A percentile compares a stretch with the other conserved stretches of the same genome.
phyloP scores from a whole-genome alignment of 352 stramenopile species.

The Phytophthora pini region DNA sequence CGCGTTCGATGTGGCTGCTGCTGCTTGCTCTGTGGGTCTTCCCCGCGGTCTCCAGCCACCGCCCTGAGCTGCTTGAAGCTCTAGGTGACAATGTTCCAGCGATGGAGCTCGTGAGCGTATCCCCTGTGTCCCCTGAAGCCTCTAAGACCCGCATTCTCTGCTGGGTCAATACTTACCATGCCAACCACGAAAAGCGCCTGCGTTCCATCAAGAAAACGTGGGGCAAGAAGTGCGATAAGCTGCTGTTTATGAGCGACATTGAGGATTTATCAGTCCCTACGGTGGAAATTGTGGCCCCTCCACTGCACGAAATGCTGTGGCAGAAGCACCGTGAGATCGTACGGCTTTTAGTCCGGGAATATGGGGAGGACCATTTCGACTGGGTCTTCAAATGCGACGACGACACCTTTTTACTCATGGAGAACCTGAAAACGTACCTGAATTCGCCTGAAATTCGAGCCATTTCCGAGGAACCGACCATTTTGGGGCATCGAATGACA shows the following conservation, averaged over 20 bases:
- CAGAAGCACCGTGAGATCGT: conserved; percentile 88
- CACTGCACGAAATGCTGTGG: conserved; percentile 81
- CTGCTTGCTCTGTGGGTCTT: conserved; percentile 11
- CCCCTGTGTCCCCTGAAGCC: conserved; percentile 50
- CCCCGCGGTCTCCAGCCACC: conserved; percentile 2
- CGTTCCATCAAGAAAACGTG: conserved; percentile 78
- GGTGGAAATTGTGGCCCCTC: conserved; percentile 66
- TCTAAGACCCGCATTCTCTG: conserved; percentile 71
- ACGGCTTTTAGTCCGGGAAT: conserved; percentile 72
- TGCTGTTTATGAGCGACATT: conserved; percentile 89
- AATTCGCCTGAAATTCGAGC: conserved; percentile 52
- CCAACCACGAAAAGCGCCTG: conserved; percentile 70
- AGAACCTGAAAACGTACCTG: conserved; percentile 84
- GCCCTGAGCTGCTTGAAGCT: conserved; percentile 33
- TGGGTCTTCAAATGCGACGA: conserved; percentile 92
- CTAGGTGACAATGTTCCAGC: conserved; percentile 72
- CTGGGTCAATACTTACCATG: conserved; percentile 88
- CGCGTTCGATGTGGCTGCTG: conserved; percentile 6
- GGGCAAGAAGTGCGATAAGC: conserved; percentile 83
- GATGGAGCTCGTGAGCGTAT: conserved; percentile 76
- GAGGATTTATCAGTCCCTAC: conserved; percentile 71
- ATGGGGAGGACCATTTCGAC: conserved; percentile 68
- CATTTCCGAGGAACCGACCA: conserved; percentile 46
- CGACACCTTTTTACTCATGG: conserved; percentile 87
- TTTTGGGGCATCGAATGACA: conserved; percentile 89